Conservation (phyloP, 441 rosid genomes). For the Populus hybrid region DNA sequence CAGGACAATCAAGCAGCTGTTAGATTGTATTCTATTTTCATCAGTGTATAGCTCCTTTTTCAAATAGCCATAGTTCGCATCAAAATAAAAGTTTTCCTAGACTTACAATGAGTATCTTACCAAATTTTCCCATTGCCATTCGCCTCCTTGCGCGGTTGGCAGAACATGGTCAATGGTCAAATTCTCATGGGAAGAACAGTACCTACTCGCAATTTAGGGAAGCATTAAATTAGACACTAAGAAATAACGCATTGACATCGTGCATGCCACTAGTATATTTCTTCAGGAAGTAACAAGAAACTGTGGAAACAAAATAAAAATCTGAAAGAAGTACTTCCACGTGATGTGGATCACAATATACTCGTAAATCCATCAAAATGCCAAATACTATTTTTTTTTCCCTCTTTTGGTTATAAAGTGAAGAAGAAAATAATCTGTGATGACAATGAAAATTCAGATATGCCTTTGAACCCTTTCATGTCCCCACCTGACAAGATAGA, state of each 20-base stretch:
- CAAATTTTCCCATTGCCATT: too few species aligned
- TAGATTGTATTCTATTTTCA: background rate
- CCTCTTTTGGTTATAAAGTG: background rate
- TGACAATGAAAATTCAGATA: too few species aligned
- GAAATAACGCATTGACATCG: background rate
- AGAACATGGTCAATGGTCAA: slow-evolving; percentile 89
- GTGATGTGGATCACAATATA: background rate
- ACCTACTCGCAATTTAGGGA: slow-evolving; percentile 48
- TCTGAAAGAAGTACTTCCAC: background rate
- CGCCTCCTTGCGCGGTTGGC: slow-evolving; percentile 73
- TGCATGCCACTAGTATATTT: background rate
- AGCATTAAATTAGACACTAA: background rate
- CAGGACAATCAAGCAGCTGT: background rate
- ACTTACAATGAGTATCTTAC: slow-evolving; percentile 28
- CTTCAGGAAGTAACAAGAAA: background rate
- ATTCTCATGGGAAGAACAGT: slow-evolving; percentile 65
- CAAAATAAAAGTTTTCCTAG: background rate
- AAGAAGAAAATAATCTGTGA: background rate
- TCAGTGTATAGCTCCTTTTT: background rate
- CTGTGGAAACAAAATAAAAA: background rate
- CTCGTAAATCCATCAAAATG: background rate
- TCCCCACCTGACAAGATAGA: background rate
- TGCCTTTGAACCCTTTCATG: background rate
- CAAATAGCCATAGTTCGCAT: background rate
- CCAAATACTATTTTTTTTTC: background rate